These are phyloP conservation scores for Ilyonectria mors-panacis DNA, from an alignment of 2,329 filamentous ascomycete genomes.

Conservation along the genomic window DNA sequence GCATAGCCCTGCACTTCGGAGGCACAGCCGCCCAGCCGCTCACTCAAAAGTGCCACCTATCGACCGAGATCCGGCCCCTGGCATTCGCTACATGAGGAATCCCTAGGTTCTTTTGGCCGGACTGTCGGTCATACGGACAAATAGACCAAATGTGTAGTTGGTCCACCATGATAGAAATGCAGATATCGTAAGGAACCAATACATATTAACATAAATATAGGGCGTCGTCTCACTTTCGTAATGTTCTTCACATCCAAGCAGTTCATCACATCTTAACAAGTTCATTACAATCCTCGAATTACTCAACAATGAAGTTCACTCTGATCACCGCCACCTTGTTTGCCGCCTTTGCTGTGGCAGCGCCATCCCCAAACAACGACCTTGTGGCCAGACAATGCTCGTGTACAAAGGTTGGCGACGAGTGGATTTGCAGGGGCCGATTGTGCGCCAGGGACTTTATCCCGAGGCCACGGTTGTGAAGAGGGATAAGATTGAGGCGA, in stretches of 20 bases:
- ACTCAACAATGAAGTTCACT: conserved; percentile 28
- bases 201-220: neutral
- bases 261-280: too few species aligned
- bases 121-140: neutral
- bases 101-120: neutral
- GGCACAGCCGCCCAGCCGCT: neutral
- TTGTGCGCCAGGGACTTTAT: conserved; percentile 12
- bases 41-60: neutral
- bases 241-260: too few species aligned
- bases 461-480: neutral
- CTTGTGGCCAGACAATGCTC: conserved; percentile 23
- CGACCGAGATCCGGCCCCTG: neutral
- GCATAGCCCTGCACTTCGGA: neutral
- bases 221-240: neutral
- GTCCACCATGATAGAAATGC: neutral
- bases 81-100: neutral
- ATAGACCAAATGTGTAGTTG: neutral
- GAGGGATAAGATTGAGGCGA: neutral
- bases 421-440: conserved; percentile 20
- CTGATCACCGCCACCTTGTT: conserved; percentile 24
- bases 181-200: too few species aligned
- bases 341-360: conserved; percentile 27
- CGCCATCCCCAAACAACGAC: neutral
- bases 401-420: conserved; percentile 12
- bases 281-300: accelerated